phyloP scores from a whole-genome alignment of 176 grass and related monocot genomes.

The Zea luxurians region DNA sequence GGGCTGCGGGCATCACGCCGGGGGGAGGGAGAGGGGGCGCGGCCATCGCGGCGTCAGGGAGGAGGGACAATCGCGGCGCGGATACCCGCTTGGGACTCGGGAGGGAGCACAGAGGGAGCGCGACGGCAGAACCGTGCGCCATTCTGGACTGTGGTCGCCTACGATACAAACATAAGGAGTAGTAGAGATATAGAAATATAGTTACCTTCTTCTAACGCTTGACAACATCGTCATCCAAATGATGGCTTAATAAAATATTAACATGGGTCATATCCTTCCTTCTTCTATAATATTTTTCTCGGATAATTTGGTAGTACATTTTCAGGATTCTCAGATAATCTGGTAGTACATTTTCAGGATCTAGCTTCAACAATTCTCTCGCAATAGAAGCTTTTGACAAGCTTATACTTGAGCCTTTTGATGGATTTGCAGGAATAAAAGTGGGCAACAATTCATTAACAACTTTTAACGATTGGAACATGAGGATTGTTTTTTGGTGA shows the following conservation, averaged over 20 bases:
- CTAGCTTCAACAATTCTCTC: conserved; percentile 59
- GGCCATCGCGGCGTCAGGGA: no score
- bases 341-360: conserved; percentile 40
- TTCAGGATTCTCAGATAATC: conserved; percentile 39
- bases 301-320: no score
- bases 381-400: conserved; percentile 48
- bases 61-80: no score
- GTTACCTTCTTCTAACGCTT: conserved; percentile 86
- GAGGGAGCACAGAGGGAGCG: no score
- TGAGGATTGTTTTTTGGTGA: conserved; percentile 31
- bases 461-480: conserved; percentile 42
- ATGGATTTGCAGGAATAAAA: conserved; percentile 61
- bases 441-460: conserved; percentile 59
- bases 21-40: no score
- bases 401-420: conserved; percentile 48
- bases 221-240: conserved; percentile 71
- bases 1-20: no score
- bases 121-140: no score
- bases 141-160: no score
- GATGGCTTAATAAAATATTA: conserved; percentile 77
- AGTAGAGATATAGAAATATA: conserved; percentile 28
- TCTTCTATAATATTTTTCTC: conserved; percentile 41
- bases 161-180: no score
- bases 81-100: no score
- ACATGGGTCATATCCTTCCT: conserved; percentile 58